Evolutionary conservation across 495 filamentous ascomycete species (phyloP), one percentile per base, ranked within the genome.

Genomic region (Hapsidospora chrysogenum): DNA sequence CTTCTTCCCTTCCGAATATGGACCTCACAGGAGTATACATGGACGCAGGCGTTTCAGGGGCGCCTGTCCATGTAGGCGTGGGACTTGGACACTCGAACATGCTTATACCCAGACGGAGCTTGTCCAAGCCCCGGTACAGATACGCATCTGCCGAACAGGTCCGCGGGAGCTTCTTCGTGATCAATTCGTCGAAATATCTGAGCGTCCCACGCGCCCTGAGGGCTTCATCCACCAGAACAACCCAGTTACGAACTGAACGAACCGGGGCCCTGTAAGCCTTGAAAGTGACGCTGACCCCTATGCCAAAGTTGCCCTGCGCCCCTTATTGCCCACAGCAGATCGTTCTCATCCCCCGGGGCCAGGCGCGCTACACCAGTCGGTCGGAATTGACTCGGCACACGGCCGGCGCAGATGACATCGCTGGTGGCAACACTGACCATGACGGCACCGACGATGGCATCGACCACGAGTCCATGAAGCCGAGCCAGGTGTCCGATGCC

Each of bases 221-320:
- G 17, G 44, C 40, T 40, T 66, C 49, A 33, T 43, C 53, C 28
- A 69, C 40, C 21, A 68, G 60, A 40, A 68, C 4, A 43, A 62
- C 33, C 68, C 69, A 74, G 37, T 64, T 66, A 39, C 57, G 62
- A 50, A 50, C 48, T 15, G 22, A 51, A 45, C 64, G 67, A 3
- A 39, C 61, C 33, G 50, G 54, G 49, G 64, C 60, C 18, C 40
- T 13, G 43, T 41, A 68, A 28, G 67, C 46, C 44, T 60, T 66
- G 53, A 78, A 74, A 41, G 50, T 56, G 9, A 76, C 59, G 41
- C 65, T 72, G 44, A 73, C 23, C n/a, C 76, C 61, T 33, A 78
- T 70, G 38, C 72, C 68, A 51, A 76, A 66, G 45, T 76, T 76
- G 27, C 3, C 70, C 74, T 16, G 70, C 72, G 29, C 74, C 72